Evolutionary conservation across 192 early-diverging fungal species (phyloP), one percentile per base, ranked within the genome.

Genomic region (Backusella circina): DNA sequence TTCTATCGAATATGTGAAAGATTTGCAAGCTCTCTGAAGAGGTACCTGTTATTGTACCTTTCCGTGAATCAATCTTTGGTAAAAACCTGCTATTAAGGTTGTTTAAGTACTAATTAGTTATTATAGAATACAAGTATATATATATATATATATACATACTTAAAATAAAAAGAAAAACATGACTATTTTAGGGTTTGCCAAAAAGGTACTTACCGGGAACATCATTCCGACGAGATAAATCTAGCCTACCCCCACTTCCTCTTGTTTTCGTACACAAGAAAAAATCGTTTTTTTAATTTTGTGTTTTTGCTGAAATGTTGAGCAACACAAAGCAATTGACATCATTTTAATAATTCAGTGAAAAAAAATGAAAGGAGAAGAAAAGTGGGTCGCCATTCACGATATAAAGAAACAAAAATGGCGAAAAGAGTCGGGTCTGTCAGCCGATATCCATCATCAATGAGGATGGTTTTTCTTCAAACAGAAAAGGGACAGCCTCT

Each of bases 401-500:
- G 23, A 61, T 28, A 9, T 23, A 28, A 28, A 61, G 23, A 61
- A 61, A 61, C 54, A 61, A 61, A 61, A 28, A 28, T 61, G 23
- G 54, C 2, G 54, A 28, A 61, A 61, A 61, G 54, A 61, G 54
- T 61, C 54, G 54, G 54, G 54, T 61, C 54, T 61, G 2, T 61
- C 54, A 61, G 54, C 54, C 54, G 54, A 61, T 61, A 61, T 8
- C 54, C 54, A 61, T 61, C 54, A 61, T 61, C 54, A 61, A 61
- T 61, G 23, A 61, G 54, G 50, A 51, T 21, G 47, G 44, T 8
- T 57, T 61, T 61, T 61, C 54, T 61, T 61, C 54, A 61, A 61
- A 61, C 54, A 61, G 54, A 61, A 61, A 61, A 61, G 54, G 54
- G 54, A 61, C 54, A 61, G 54, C 51, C 51, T 61, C 54, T 61